These are phyloP conservation scores for Coemansia sp. DNA, from an alignment of 192 early-diverging fungal species.

Conservation along the genomic window DNA sequence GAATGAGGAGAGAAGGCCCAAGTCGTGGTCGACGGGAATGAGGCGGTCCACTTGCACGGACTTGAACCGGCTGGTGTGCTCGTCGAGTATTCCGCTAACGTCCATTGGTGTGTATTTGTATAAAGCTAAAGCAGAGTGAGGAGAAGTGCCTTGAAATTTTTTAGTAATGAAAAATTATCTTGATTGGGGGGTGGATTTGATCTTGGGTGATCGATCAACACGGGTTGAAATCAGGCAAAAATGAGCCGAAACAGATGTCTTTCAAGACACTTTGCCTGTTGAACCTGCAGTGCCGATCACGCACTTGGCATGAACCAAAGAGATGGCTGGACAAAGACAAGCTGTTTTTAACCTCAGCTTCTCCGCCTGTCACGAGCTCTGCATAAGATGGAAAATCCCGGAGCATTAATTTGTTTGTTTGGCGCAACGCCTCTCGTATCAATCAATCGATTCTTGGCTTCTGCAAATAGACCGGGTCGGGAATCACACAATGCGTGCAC, in stretches of 20 bases:
- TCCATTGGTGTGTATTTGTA: slow-evolving; percentile 50
- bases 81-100: slow-evolving; percentile 64
- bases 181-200: not conserved
- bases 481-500: slow-evolving; percentile 2
- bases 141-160: not conserved
- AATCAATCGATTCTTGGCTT: not conserved
- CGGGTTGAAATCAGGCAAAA: not conserved
- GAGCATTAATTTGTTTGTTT: slow-evolving; percentile 2
- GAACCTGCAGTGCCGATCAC: not conserved
- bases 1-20: slow-evolving; percentile 75
- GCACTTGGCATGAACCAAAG: too few species aligned
- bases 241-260: not conserved
- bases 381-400: not conserved
- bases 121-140: slow-evolving; percentile 3
- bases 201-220: not conserved
- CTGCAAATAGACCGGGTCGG: slow-evolving; percentile 3
- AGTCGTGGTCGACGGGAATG: slow-evolving; percentile 83
- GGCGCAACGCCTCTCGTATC: not conserved
- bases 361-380: not conserved
- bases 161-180: not conserved
- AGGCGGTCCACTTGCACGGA: slow-evolving; percentile 77
- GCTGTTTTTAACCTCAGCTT: too few species aligned
- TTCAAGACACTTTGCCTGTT: not conserved
- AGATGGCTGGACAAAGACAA: too few species aligned
- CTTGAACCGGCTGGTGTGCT: slow-evolving; percentile 69